Percentiles rank a stretch among this genome's conserved stretches.
Evolutionary conservation across 78 protist species (phyloP).

Genomic region (Emiliania huxleyi): DNA sequence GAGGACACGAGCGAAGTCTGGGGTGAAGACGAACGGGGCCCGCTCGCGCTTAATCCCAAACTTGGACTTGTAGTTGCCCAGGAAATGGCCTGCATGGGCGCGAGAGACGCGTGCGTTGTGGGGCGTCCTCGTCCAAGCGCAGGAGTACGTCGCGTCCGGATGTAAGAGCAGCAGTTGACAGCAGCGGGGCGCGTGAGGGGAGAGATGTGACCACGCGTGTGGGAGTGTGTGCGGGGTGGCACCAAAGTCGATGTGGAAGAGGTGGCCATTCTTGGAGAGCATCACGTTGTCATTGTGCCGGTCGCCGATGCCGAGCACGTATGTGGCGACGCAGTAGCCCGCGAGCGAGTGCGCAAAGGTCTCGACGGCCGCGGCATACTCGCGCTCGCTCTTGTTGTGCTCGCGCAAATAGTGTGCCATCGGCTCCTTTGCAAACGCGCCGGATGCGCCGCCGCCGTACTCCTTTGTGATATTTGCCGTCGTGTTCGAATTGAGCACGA

Average conservation of each 20-base stretch:
- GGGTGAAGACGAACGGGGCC: conserved; percentile 92
- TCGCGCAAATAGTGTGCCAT: not conserved
- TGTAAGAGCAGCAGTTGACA: too few species aligned
- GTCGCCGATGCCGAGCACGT: conserved; percentile 92
- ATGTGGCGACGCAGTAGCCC: conserved; percentile 96
- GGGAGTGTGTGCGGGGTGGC: too few species aligned
- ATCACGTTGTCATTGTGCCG: conserved; percentile 42
- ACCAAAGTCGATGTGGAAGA: conserved; percentile 98
- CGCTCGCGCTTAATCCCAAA: conserved; percentile 87
- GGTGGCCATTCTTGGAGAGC: conserved; percentile 54
- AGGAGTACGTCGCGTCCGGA: too few species aligned
- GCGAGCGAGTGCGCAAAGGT: conserved; percentile 55
- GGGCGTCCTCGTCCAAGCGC: too few species aligned
- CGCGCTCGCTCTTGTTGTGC: not conserved
- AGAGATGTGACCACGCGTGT: too few species aligned
- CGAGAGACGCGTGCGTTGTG: too few species aligned
- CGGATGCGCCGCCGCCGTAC: not conserved
- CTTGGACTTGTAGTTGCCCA: conserved; percentile 76
- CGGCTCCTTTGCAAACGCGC: not conserved
- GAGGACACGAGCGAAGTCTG: conserved; percentile 61
- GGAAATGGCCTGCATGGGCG: too few species aligned
- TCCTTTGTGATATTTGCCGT: not conserved
- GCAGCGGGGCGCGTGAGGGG: too few species aligned
- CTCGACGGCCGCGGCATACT: not conserved
- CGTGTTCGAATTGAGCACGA: not conserved